Percentiles rank a stretch among this genome's conserved stretches.
phyloP scores from a whole-genome alignment of 1,139 yeast genomes.

The Wickerhamiella infanticola region DNA sequence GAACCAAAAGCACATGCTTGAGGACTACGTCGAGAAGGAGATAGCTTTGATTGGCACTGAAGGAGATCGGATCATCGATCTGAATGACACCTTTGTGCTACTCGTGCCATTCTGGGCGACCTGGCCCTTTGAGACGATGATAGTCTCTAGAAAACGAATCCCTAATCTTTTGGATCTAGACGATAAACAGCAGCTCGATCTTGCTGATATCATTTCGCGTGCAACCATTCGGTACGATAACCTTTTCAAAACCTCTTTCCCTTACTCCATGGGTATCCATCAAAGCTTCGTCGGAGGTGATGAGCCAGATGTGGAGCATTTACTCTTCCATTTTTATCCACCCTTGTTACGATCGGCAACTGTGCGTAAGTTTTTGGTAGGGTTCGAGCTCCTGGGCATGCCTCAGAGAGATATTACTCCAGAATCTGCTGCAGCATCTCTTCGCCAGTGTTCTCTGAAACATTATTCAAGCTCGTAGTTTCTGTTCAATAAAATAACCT shows the following conservation, averaged over 20 bases:
- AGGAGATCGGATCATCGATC: conserved; percentile 35
- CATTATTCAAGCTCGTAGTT: conserved; percentile 6
- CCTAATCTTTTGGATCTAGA: conserved; percentile 37
- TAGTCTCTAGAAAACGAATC: conserved; percentile 41
- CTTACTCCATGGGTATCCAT: conserved; percentile 71
- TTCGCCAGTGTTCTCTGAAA: conserved; percentile 16
- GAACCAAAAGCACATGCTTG: conserved; percentile 35
- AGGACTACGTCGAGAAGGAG: conserved; percentile 51
- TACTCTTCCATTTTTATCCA: conserved; percentile 68
- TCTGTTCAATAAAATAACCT: background rate
- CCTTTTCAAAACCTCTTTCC: conserved; percentile 53
- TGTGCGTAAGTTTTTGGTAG: conserved; percentile 61
- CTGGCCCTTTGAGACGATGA: conserved; percentile 67
- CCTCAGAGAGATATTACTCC: conserved; percentile 67
- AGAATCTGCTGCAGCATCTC: conserved; percentile 52
- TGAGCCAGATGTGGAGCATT: conserved; percentile 36
- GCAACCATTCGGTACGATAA: conserved; percentile 59
- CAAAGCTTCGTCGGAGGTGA: conserved; percentile 44
- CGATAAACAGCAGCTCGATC: conserved; percentile 36
- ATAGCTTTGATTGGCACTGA: conserved; percentile 28
- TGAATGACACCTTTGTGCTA: conserved; percentile 50
- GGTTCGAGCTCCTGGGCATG: conserved; percentile 66
- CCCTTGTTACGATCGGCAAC: conserved; percentile 63
- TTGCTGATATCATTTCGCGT: conserved; percentile 39
- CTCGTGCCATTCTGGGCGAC: conserved; percentile 74